Conservation (phyloP, 768 basidiomycete genomes). For the Lactarius psammicola region DNA sequence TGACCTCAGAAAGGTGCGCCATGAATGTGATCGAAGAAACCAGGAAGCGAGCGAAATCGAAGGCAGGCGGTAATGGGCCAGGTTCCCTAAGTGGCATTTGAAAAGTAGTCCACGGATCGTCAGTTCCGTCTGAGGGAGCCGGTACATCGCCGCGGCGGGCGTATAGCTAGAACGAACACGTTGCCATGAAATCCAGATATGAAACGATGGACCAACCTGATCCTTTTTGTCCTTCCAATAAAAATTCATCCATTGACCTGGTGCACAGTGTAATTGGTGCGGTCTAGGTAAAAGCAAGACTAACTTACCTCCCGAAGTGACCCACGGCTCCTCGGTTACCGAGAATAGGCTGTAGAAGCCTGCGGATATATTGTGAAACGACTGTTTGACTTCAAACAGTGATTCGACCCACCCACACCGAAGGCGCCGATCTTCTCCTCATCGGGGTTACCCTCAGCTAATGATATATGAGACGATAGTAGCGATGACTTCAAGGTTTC, state of each 20-base stretch:
- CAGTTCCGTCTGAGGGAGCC: slow-evolving; percentile 35
- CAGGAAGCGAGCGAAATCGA: slow-evolving; percentile 88
- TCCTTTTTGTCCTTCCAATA: slow-evolving; percentile 95
- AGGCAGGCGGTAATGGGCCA: slow-evolving; percentile 71
- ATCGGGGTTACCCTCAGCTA: slow-evolving; percentile 91
- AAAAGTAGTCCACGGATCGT: slow-evolving; percentile 77
- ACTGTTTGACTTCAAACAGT: neutral
- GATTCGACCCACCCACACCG: slow-evolving; percentile 59
- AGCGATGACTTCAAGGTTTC: neutral
- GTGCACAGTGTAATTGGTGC: slow-evolving; percentile 32
- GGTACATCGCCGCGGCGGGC: slow-evolving; percentile 75
- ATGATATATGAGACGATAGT: slow-evolving; percentile 1
- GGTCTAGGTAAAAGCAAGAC: slow-evolving; percentile 32
- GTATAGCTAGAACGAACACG: slow-evolving; percentile 53
- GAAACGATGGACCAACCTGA: slow-evolving; percentile 49
- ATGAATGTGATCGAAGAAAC: slow-evolving; percentile 94
- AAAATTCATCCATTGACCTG: slow-evolving; percentile 90
- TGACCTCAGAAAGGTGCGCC: slow-evolving; percentile 69
- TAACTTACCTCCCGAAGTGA: slow-evolving; percentile 67
- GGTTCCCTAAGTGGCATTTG: slow-evolving; percentile 85
- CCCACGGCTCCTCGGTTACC: slow-evolving; percentile 79
- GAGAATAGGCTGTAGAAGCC: slow-evolving; percentile 82
- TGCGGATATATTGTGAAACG: slow-evolving; percentile 28
- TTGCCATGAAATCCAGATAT: neutral
- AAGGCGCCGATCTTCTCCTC: slow-evolving; percentile 96